A percentile compares a stretch with the other conserved stretches of the same genome.
phyloP scores from a whole-genome alignment of 495 filamentous ascomycete species.

The Lophiotrema nucula region DNA sequence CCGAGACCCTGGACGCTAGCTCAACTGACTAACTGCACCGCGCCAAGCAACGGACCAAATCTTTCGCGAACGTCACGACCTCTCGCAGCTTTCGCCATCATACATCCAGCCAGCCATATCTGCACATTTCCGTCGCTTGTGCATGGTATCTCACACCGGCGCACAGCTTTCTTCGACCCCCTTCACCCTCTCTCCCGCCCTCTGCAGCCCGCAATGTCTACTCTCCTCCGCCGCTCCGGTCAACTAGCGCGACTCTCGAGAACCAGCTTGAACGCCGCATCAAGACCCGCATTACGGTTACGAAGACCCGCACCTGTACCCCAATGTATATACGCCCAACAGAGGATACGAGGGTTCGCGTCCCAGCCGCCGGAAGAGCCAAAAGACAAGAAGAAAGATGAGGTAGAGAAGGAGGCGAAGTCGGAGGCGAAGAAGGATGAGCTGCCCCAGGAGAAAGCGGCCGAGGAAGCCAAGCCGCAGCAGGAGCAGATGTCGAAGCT shows the following conservation, averaged over 20 bases:
- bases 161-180: neutral
- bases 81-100: neutral
- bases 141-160: constrained; percentile 16
- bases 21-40: too few relatives aligned
- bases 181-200: constrained; percentile 11
- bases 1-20: too few relatives aligned
- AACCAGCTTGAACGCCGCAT: constrained; percentile 40
- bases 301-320: constrained; percentile 36
- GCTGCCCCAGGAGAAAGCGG: constrained; percentile 6
- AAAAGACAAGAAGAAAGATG: constrained; percentile 29
- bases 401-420: constrained; percentile 19
- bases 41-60: too few relatives aligned
- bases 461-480: constrained; percentile 12
- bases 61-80: constrained; percentile 9
- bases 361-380: constrained; percentile 23
- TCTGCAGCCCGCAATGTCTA: constrained; percentile 51
- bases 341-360: constrained; percentile 53
- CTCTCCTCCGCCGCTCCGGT: constrained; percentile 64
- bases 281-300: constrained; percentile 8
- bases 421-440: constrained; percentile 8
- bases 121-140: neutral
- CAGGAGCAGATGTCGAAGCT: constrained; percentile 30
- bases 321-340: constrained; percentile 42
- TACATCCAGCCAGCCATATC: constrained; percentile 10
- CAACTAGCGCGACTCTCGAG: constrained; percentile 62